Conservation (phyloP, 2,329 filamentous ascomycete genomes). For the Aschersonia sp. region DNA sequence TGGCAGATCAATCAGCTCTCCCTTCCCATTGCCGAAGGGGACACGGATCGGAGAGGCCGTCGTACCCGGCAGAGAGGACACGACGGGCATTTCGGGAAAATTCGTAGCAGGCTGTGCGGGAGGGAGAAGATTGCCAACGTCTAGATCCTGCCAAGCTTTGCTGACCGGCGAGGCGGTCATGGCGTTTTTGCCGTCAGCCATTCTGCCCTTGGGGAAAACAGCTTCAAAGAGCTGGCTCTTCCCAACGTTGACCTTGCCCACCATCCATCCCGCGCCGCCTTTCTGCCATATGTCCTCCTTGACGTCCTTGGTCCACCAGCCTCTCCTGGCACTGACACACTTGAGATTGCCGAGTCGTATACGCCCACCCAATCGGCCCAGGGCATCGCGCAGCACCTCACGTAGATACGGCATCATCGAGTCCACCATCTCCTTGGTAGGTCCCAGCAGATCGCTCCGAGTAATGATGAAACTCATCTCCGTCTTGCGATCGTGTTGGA, state of each 20-base stretch:
- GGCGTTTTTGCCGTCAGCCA: constrained; percentile 17
- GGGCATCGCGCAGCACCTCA: constrained; percentile 59
- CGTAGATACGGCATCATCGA: constrained; percentile 72
- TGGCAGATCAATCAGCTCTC: constrained; percentile 87
- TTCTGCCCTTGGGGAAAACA: constrained; percentile 67
- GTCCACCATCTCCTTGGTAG: constrained; percentile 73
- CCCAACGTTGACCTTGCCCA: constrained; percentile 96
- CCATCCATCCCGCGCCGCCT: constrained; percentile 84
- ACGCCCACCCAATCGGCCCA: constrained; percentile 52
- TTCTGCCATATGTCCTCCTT: constrained; percentile 76
- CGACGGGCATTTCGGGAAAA: constrained; percentile 73
- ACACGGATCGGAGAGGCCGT: constrained; percentile 91
- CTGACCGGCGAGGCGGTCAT: constrained; percentile 5
- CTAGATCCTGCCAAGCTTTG: constrained; percentile 11
- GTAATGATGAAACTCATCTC: constrained; percentile 89
- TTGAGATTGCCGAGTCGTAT: constrained; percentile 78
- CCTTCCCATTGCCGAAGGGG: constrained; percentile 72
- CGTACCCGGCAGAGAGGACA: constrained; percentile 79
- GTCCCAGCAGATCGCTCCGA: constrained; percentile 71
- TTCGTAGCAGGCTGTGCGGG: constrained; percentile 58
- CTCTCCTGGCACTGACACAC: constrained; percentile 72
- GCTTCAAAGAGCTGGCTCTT: constrained; percentile 86
- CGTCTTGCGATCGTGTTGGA: constrained; percentile 50
- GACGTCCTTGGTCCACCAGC: constrained; percentile 82
- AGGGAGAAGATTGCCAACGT: constrained; percentile 52